phyloP scores from a whole-genome alignment of 352 stramenopile genomes.

The Phytophthora crassamura region DNA sequence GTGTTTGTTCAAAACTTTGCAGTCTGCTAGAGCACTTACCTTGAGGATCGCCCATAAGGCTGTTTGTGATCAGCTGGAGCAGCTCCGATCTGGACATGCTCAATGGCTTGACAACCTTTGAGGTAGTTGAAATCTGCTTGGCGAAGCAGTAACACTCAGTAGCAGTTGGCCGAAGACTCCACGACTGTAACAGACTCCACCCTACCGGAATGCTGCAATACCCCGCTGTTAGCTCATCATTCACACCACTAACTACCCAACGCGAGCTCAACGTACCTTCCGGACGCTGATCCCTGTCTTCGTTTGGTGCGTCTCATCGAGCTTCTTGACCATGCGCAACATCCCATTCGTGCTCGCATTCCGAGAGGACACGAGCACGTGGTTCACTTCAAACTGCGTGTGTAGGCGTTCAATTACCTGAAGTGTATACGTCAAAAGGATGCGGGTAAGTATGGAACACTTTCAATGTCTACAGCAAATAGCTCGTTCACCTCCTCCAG shows the following conservation, averaged over 20 bases:
- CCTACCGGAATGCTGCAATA: constrained; percentile 53
- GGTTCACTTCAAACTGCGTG: constrained; percentile 77
- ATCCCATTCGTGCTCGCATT: constrained; percentile 73
- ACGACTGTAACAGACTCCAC: not conserved
- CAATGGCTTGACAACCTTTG: constrained; percentile 77
- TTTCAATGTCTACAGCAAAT: not conserved
- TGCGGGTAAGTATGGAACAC: not conserved
- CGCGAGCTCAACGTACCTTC: constrained; percentile 48
- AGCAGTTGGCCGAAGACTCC: not conserved
- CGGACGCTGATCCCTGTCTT: constrained; percentile 64
- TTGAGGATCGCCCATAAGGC: constrained; percentile 26
- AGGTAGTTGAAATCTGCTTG: constrained; percentile 78
- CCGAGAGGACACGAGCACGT: constrained; percentile 68
- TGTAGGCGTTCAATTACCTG: constrained; percentile 69
- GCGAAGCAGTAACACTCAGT: not conserved
- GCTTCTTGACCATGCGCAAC: constrained; percentile 68
- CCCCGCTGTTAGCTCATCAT: constrained; percentile 7
- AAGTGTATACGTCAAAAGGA: not conserved
- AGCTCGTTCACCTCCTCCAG: constrained; percentile 51
- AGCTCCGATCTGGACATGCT: constrained; percentile 64
- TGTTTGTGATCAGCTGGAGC: constrained; percentile 33
- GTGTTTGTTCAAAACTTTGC: not conserved
- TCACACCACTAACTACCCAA: constrained; percentile 1
- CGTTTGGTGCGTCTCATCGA: constrained; percentile 55
- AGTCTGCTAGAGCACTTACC: constrained; percentile 15